phyloP scores from a whole-genome alignment of 495 filamentous ascomycete species.

The Penicillium cinerascens region DNA sequence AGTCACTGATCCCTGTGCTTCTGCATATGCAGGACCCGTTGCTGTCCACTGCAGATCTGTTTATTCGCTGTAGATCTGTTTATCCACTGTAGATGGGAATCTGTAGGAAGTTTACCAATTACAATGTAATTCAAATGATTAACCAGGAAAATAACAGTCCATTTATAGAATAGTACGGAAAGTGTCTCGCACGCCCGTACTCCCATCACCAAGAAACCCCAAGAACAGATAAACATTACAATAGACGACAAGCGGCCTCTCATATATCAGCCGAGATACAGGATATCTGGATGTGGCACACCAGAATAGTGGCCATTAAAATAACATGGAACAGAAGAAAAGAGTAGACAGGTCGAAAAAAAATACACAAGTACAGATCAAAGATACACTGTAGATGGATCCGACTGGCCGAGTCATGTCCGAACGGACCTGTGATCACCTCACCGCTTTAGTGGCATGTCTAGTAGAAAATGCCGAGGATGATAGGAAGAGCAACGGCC shows the following conservation, averaged over 20 bases:
- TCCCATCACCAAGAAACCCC: constrained; percentile 5
- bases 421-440: not conserved
- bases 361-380: not conserved
- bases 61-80: no score
- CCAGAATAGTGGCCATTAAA: constrained; percentile 2
- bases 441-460: not conserved
- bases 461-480: constrained; percentile 24
- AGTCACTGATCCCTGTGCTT: no score
- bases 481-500: constrained; percentile 16
- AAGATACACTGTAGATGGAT: constrained; percentile 8
- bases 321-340: constrained; percentile 18
- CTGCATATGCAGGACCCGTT: no score
- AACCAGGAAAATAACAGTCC: not conserved
- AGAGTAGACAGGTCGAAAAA: constrained; percentile 11
- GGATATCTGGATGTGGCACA: constrained; percentile 4
- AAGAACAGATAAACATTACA: constrained; percentile 3
- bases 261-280: constrained; percentile 16
- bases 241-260: constrained; percentile 12
- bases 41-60: no score
- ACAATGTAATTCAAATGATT: not conserved
- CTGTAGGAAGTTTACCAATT: no score
- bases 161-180: constrained; percentile 4
- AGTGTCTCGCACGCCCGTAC: constrained; percentile 16
- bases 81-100: no score
- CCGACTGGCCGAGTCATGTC: not conserved